These are phyloP conservation scores for Laguncularia racemosa DNA, from an alignment of 345 rosid species.

Conservation along the genomic window DNA sequence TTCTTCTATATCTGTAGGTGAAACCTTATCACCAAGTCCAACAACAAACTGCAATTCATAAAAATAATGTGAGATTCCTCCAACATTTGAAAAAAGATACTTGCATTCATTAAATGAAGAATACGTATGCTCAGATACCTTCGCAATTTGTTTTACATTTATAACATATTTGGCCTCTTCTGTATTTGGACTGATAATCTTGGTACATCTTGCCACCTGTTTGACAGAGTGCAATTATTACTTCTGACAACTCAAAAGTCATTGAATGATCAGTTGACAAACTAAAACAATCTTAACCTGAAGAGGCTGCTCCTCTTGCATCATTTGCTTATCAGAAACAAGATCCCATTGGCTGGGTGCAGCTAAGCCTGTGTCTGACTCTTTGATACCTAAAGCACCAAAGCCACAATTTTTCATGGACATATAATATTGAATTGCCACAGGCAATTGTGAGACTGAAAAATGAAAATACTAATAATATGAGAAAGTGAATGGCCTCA, in stretches of 20 bases:
- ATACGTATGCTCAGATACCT: constrained; percentile 31
- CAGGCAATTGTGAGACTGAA: background rate
- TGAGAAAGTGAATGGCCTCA: too few species aligned
- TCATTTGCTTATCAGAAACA: constrained; percentile 97
- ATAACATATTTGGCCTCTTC: constrained; percentile 96
- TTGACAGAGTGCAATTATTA: background rate
- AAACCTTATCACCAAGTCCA: constrained; percentile 97
- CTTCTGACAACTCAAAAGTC: background rate
- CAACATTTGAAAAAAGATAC: background rate
- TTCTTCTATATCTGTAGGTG: constrained; percentile 95
- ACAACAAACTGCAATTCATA: constrained; percentile 66
- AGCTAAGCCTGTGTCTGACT: constrained; percentile 95
- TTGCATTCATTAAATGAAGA: too few species aligned
- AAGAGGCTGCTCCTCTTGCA: constrained; percentile 99
- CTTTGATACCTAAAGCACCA: constrained; percentile 64
- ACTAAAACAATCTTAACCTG: constrained; percentile 22
- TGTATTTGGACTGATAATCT: constrained; percentile 89
- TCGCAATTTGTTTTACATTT: constrained; percentile 94
- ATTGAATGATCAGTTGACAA: background rate
- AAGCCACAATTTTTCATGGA: background rate
- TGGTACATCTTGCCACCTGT: constrained; percentile 95
- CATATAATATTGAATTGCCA: background rate
- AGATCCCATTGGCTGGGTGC: constrained; percentile 99
- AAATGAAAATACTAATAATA: background rate
- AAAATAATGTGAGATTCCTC: constrained; percentile 6